Base-by-base conservation (phyloP, 1,284 basidiomycete genomes). In the Fomitopsis schrenkii region DNA sequence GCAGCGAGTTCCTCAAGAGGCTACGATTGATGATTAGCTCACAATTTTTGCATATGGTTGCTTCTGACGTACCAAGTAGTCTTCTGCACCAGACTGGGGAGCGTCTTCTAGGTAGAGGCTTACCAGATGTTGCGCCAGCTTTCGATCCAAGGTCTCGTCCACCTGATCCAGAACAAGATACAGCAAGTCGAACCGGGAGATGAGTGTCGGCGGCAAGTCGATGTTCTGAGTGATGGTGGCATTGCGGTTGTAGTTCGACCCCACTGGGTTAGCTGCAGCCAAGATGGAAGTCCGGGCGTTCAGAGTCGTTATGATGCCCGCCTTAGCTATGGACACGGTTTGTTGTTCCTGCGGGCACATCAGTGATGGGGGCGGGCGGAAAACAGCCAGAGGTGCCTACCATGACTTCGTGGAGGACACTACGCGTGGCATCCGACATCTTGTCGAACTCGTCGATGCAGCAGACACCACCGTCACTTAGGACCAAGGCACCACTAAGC, bases 401-500 rank as follows among this genome's bases (percentile, higher is more conserved):
- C 97, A 99, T 99, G 44, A 98, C 97, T 90, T 99, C 97, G 74
- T 99, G 97, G 57, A 99, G 79, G 1, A 98, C 97, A 75, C 93
- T 96, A 55, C 97, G 86, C 9, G 97, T 98, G 0, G 95, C 88
- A 70, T 99, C 97, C 1, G 92, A 93, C 97, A 99, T 99, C 76
- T 99, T 99, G 79, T 99, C 97, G 70, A 99, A 99, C 76, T 98
- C 97, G 72, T 99, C 97, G 68, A 99, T 99, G 74, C 97, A 99
- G 76, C 97, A 99, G 5, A 98, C 95, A 74, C 97, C 97, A 2
- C 97, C 97, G 68, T 99, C 97, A 69, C 94, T 96, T 59, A 99
- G 79, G 1, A 99, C 97, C 3, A 99, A 86, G 0, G 97, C 97
- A 69, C 97, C 97, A 79, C 95, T 95, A 66, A 38, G 58, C 22